Conservation (phyloP, 805 yeast species). For the Candida ulmi region DNA sequence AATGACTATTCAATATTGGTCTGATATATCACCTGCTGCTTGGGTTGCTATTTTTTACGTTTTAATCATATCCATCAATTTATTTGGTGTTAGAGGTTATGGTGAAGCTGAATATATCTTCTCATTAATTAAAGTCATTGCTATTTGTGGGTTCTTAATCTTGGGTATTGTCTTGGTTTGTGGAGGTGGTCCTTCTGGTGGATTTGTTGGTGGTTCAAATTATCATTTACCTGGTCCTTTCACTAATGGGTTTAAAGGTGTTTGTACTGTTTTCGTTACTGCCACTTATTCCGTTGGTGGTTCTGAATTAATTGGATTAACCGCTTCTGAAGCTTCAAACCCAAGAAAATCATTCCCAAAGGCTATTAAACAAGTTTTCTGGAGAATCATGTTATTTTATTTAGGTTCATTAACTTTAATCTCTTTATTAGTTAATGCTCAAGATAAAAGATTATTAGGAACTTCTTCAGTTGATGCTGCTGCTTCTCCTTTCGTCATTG, state of each 20-base stretch:
- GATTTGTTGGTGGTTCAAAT: conserved; percentile 38
- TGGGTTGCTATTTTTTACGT: conserved; percentile 47
- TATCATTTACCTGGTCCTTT: conserved; percentile 61
- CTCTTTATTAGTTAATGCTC: conserved; percentile 43
- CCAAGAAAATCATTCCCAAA: conserved; percentile 44
- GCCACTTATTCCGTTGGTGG: conserved; percentile 53
- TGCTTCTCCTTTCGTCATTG: conserved; percentile 47
- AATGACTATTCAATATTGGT: conserved; percentile 49
- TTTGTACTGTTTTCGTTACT: conserved; percentile 47
- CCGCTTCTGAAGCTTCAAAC: conserved; percentile 43
- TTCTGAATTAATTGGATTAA: conserved; percentile 45
- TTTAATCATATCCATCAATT: conserved; percentile 40
- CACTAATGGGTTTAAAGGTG: conserved; percentile 49
- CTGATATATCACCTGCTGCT: conserved; percentile 39
- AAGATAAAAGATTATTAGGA: conserved; percentile 29
- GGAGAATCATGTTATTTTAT: conserved; percentile 49
- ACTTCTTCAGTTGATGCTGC: conserved; percentile 23
- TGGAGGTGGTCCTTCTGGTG: conserved; percentile 43
- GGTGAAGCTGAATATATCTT: conserved; percentile 51
- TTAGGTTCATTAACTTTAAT: conserved; percentile 37
- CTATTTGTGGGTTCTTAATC: conserved; percentile 49
- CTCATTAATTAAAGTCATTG: conserved; percentile 41
- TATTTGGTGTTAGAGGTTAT: conserved; percentile 50
- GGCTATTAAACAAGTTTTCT: conserved; percentile 51
- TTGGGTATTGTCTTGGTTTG: conserved; percentile 43